Evolutionary conservation across 2,329 filamentous ascomycete genomes (phyloP), one percentile per base, ranked within the genome.

Genomic region (Raffaelea arxii): DNA sequence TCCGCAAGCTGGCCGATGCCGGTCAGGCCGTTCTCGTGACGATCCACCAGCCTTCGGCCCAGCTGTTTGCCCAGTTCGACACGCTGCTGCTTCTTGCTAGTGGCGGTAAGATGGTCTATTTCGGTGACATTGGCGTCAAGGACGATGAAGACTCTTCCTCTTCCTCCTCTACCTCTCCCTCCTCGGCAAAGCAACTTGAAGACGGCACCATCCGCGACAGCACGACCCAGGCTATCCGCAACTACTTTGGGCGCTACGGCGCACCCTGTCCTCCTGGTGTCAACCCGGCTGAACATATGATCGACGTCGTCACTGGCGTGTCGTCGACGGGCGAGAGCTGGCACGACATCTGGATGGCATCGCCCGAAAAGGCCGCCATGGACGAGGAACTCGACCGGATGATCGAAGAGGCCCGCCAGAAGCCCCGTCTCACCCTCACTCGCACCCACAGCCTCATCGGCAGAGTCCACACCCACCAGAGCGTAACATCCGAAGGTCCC

Each of bases 241-340:
- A 65, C n/a, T 85, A 85, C 61, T 90, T 91, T 56, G 76, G 76
- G 40, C 65, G 68, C 19, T 75, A 85, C 49, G 84, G 82, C 5
- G 79, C 77, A 1, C 70, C 74, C 1, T 84, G 82, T 51, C 73
- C 75, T 1, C 51, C 67, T 1, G 74, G 77, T 1, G 78, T 76
- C n/a, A 89, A 88, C 54, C 82, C 82, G 2, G 84, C 84, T 1
- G 84, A 89, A 60, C 84, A 81, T 67, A 87, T 89, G 80, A 76
- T 89, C 46, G 71, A 76, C 46, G 69, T 74, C 16, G 71, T 73
- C 9, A 74, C 75, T 2, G 75, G 75, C 0, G 59, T 62, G 30
- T 56, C 73, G 1, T 71, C 68, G 0, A 67, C 64, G 45, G 63
- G 55, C 55, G 68, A 52, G 38, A 68, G 74, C 51, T 62, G 59